phyloP scores from a whole-genome alignment of 306 rosid species.

The Rosa persica region DNA sequence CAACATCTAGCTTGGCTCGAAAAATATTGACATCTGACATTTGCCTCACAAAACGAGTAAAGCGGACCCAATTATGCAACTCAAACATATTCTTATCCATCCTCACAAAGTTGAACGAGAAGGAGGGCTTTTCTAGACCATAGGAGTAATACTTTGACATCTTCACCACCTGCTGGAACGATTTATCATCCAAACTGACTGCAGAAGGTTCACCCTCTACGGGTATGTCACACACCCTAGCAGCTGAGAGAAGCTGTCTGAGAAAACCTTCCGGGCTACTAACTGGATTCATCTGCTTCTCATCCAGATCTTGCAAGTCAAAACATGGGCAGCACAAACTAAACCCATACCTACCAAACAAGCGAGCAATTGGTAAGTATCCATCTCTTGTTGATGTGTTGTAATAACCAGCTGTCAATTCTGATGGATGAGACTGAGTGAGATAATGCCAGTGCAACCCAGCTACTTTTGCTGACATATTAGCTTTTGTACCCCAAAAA shows the following conservation, averaged over 20 bases:
- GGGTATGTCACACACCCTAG: slow-evolving; percentile 71
- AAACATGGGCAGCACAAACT: slow-evolving; percentile 81
- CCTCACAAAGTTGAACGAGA: slow-evolving; percentile 82
- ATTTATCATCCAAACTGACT: slow-evolving; percentile 48
- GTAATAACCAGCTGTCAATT: slow-evolving; percentile 86
- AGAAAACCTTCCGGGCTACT: slow-evolving; percentile 86
- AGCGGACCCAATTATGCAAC: slow-evolving; percentile 63
- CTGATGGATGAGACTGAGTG: slow-evolving; percentile 76
- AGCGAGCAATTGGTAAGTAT: slow-evolving; percentile 69
- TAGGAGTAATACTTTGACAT: slow-evolving; percentile 66
- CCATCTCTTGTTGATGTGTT: slow-evolving; percentile 66
- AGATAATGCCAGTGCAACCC: slow-evolving; percentile 70
- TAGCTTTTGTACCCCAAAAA: slow-evolving; percentile 68
- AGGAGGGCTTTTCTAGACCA: slow-evolving; percentile 75
- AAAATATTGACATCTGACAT: slow-evolving; percentile 61
- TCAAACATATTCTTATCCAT: slow-evolving; percentile 76
- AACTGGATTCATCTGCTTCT: slow-evolving; percentile 47
- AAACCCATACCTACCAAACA: slow-evolving; percentile 70
- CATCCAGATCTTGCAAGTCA: slow-evolving; percentile 59
- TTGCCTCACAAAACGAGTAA: slow-evolving; percentile 81
- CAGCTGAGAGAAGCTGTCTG: slow-evolving; percentile 70
- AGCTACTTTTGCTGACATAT: slow-evolving; percentile 63
- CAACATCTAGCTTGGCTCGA: slow-evolving; percentile 72
- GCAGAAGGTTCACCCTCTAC: slow-evolving; percentile 74
- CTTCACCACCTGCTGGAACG: slow-evolving; percentile 63